Evolutionary conservation across 192 early-diverging fungal genomes (phyloP).

Genomic region (Jimgerdemannia flammicorona): DNA sequence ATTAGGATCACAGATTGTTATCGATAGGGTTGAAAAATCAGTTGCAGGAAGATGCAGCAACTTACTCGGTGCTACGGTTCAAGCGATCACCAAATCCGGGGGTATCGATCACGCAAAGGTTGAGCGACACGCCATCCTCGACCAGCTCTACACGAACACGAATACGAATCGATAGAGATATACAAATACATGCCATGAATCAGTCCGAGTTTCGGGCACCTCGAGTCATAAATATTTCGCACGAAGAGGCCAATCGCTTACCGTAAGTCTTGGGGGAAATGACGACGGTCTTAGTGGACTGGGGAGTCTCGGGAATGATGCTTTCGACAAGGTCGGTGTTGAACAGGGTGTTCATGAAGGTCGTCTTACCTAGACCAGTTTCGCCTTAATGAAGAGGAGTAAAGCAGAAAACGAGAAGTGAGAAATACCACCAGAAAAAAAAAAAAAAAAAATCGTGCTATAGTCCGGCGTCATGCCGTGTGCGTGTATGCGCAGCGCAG

Average conservation of each 20-base stretch:
- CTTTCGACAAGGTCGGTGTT: constrained; percentile 89
- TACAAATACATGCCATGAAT: constrained; percentile 48
- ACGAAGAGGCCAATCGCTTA: constrained; percentile 23
- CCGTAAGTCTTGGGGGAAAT: constrained; percentile 81
- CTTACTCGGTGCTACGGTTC: too few species aligned
- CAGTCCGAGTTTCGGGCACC: not conserved
- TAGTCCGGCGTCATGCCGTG: too few species aligned
- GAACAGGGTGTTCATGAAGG: constrained; percentile 98
- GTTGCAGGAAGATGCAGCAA: constrained; percentile 8
- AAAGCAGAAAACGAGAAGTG: constrained; percentile 3
- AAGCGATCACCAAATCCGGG: constrained; percentile 70
- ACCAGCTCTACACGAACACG: too few species aligned
- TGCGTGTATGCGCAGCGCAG: too few species aligned
- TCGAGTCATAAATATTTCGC: too few species aligned
- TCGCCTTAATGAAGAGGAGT: constrained; percentile 57
- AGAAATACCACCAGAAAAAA: constrained; percentile 9
- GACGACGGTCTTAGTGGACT: constrained; percentile 81
- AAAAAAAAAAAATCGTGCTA: not conserved
- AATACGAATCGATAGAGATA: too few species aligned
- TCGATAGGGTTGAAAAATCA: constrained; percentile 65
- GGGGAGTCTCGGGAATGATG: constrained; percentile 46
- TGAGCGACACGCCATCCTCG: too few species aligned
- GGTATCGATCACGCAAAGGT: constrained; percentile 86
- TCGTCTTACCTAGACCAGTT: constrained; percentile 98
- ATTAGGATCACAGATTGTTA: constrained; percentile 68